Base-by-base conservation (phyloP, 192 early-diverging fungal species). In the Kickxella alabastrina region DNA sequence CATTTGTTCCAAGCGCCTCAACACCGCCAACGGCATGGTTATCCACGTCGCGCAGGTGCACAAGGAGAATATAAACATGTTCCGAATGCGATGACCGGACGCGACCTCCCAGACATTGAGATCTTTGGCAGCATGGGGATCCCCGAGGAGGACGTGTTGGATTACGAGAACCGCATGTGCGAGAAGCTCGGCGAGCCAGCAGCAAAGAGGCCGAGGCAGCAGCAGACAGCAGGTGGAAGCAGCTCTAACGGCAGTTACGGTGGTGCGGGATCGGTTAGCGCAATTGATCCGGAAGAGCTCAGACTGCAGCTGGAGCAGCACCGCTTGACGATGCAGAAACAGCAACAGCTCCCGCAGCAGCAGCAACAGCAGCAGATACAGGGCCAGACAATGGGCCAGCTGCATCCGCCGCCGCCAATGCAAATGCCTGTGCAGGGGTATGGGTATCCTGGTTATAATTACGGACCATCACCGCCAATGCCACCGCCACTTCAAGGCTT, bases 121-220 rank as follows among this genome's bases (percentile, higher is more conserved):
- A 93, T 97, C 39, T 95, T 93, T 66, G 95, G 92, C 21, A 97
- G 93, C 87, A 82, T 86, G 52, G 92, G 92, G 1, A 85, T 97
- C 41, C 95, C 95, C 17, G 78, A 79, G 24, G 82, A 81, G 28
- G 95, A 97, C 72, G 57, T 85, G 10, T 57, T 77, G 5, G 86
- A 83, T 1, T 87, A 94, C 55, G 80, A 82, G 59, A 29, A 42
- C 55, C 72, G 47, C 6, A 65, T 54, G 79, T 72, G 36, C 47
- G 80, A 65, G 56, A 70, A 26, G 50, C 57, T 45, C 43, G 75
- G 77, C 9, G 71, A 81, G 34, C 75, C 65, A 6, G 45, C 45
- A 0, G 75, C 65, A 23, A 80, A 80, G 38, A 52, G 68, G 22
- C 57, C 57, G n/a, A 73, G 73, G 26, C 46, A 60, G 21, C 53